Evolutionary conservation across 768 basidiomycete species (phyloP).

Genomic region (Lyophyllum atratum): DNA sequence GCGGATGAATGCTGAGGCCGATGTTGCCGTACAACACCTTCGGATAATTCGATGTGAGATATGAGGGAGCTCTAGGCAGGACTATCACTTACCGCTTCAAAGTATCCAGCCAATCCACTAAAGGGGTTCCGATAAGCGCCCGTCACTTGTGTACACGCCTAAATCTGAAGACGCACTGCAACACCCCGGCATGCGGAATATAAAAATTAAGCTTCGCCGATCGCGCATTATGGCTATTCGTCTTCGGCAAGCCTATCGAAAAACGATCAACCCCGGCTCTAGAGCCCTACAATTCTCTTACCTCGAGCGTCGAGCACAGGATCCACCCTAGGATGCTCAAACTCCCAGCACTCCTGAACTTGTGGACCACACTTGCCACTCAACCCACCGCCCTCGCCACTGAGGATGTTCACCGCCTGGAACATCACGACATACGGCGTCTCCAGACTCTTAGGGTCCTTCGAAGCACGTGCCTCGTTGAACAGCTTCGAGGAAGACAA

Average conservation of each 20-base stretch:
- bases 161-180: slow-evolving; percentile 56
- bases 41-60: slow-evolving; percentile 1
- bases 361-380: slow-evolving; percentile 75
- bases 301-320: slow-evolving; percentile 73
- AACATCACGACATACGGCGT: slow-evolving; percentile 99
- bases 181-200: slow-evolving; percentile 90
- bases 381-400: slow-evolving; percentile 65
- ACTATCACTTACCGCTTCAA: slow-evolving; percentile 66
- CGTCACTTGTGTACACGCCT: background rate
- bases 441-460: slow-evolving; percentile 75
- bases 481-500: slow-evolving; percentile 92
- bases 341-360: slow-evolving; percentile 97
- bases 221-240: slow-evolving; percentile 95
- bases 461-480: slow-evolving; percentile 72
- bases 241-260: slow-evolving; percentile 77
- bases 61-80: background rate
- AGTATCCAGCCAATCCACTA: slow-evolving; percentile 92
- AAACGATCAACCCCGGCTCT: background rate
- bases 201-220: slow-evolving; percentile 85
- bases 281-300: slow-evolving; percentile 22
- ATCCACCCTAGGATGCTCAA: slow-evolving; percentile 89
- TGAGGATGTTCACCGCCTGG: slow-evolving; percentile 87
- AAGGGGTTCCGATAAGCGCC: background rate
- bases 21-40: slow-evolving; percentile 82
- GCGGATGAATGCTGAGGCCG: slow-evolving; percentile 92